Evolutionary conservation across 306 rosid species (phyloP).

Genomic region (Boehmeria nivea): DNA sequence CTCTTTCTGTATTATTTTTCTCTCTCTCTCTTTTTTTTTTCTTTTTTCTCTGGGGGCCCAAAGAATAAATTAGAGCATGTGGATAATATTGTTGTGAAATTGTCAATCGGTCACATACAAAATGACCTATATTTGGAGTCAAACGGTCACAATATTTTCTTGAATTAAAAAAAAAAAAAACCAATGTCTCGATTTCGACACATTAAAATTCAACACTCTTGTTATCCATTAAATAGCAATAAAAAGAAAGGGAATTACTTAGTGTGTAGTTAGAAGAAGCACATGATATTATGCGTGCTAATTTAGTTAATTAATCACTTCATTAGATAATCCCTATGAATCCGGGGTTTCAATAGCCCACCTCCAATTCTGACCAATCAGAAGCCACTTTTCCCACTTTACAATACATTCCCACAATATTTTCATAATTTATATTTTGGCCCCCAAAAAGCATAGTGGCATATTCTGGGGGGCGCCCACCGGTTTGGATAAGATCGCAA

Average conservation of each 20-base stretch:
- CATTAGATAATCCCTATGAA: constrained; percentile 7
- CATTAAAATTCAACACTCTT: neutral
- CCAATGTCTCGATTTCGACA: neutral
- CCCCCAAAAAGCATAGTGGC: constrained; percentile 28
- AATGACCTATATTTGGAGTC: neutral
- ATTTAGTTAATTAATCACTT: neutral
- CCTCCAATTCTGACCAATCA: constrained; percentile 9
- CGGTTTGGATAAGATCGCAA: constrained; percentile 46
- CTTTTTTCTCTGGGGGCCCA: neutral
- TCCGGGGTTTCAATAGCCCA: constrained; percentile 5
- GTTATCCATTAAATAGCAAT: no score
- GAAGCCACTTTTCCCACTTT: constrained; percentile 10
- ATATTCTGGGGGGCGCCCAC: constrained; percentile 33
- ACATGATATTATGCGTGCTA: neutral
- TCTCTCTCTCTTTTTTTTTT: neutral
- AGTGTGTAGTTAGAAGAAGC: neutral
- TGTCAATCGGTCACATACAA: no score
- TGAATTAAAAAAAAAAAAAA: no score
- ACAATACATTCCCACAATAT: constrained; percentile 4
- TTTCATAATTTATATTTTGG: no score
- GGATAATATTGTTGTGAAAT: neutral
- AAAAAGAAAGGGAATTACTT: neutral
- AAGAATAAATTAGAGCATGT: neutral
- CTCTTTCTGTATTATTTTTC: neutral
- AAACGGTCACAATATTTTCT: neutral